Base-by-base conservation (phyloP, 2,329 filamentous ascomycete species). In the Hypocreales sp. region DNA sequence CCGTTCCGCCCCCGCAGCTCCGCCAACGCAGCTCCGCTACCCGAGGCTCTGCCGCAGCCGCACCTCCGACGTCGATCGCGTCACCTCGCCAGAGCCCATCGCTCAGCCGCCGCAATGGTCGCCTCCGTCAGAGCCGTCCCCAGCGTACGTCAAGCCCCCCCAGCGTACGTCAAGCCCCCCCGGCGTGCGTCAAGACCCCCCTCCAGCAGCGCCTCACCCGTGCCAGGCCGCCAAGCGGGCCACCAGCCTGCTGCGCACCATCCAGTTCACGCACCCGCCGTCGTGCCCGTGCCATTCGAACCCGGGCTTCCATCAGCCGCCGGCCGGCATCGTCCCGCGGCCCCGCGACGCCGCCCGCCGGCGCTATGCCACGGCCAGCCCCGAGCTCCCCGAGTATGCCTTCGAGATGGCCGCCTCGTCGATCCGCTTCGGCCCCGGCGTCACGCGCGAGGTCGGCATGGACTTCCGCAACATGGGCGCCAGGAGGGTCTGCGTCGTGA, bases 351-450 rank as follows among this genome's bases (percentile, higher is more conserved):
- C 54, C 19, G 55, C 43, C 18, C 35, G 39, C 15, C 50, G 70
- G 19, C 60, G 59, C 26, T 74, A 69, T 50, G 84, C 82, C n/a
- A 87, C 82, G 0, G 82, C 86, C 0, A 58, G 79, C 21, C 37
- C 46, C 16, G 56, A 65, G 7, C 66, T 84, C 45, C 93, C 92
- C 50, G 90, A 98, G 51, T 98, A 98, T 57, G 90, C 90, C 10
- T 98, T 98, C 48, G 90, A 98, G 53, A 92, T 98, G 87, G 90
- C 90, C 0, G 84, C 90, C 2, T 92, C 82, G 1, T 82, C 79
- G 16, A 94, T 98, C 45, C 74, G 90, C 9, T 98, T 95, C 43
- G 90, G 90, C 0, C 82, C 83, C 0, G 90, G 90, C 5, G 80
- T 79, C 31, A 98, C 90, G 15, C 82, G 83, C 52, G 90, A 98